A percentile compares a stretch with the other conserved stretches of the same genome.
Evolutionary conservation across 1,284 basidiomycete species (phyloP).

Genomic region (Volvariella volvacea): DNA sequence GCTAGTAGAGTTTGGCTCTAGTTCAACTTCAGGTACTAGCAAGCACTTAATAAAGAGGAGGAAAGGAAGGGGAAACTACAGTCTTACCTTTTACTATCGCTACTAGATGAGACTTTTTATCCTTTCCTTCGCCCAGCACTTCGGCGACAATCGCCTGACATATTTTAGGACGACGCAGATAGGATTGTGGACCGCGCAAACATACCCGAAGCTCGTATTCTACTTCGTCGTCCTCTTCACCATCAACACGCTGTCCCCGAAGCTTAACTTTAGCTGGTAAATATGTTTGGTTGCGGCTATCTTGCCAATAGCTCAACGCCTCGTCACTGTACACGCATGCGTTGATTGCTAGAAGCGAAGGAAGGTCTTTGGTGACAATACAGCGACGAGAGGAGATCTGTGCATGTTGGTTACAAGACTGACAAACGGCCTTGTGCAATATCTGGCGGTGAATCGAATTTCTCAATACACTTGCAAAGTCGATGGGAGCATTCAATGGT

Average conservation of each 20-base stretch:
- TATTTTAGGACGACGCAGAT: background rate
- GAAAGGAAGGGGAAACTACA: too few species aligned
- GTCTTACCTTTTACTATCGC: conserved; percentile 77
- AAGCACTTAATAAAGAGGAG: background rate
- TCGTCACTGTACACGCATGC: conserved; percentile 79
- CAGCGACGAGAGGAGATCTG: conserved; percentile 71
- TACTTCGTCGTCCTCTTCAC: conserved; percentile 50
- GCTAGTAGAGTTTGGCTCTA: conserved; percentile 31
- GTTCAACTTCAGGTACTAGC: conserved; percentile 62
- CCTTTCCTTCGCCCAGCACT: conserved; percentile 57
- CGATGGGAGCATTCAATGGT: conserved; percentile 36
- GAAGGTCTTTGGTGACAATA: conserved; percentile 64
- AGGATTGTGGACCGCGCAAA: conserved; percentile 6
- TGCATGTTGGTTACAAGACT: conserved; percentile 73
- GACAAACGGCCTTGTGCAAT: conserved; percentile 82
- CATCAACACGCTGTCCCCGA: conserved; percentile 47
- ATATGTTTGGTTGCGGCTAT: conserved; percentile 48
- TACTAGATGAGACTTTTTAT: conserved; percentile 81
- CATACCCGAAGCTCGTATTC: conserved; percentile 72
- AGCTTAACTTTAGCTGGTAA: conserved; percentile 48
- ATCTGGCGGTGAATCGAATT: conserved; percentile 79
- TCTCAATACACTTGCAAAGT: conserved; percentile 71
- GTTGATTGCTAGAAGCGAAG: conserved; percentile 86
- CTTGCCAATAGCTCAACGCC: conserved; percentile 72
- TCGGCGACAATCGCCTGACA: conserved; percentile 76